Conservation (phyloP, 257 asterid genomes). For the Oldenlandia corymbosa region DNA sequence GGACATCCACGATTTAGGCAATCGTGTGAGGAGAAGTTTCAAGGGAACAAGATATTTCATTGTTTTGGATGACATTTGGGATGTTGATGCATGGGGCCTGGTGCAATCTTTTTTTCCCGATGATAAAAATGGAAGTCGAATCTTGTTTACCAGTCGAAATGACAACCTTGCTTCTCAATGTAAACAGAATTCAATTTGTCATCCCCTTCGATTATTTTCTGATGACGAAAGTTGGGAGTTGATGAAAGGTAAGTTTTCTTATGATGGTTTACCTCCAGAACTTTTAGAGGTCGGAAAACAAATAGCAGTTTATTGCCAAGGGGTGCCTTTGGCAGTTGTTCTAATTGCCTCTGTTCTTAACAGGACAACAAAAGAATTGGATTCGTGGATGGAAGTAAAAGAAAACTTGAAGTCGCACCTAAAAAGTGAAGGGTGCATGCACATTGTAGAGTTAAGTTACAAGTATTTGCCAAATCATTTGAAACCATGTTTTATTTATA, state of each 20-base stretch:
- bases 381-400: not conserved
- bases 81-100: not conserved
- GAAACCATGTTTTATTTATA: conserved; percentile 3
- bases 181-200: not conserved
- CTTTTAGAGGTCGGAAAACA: not conserved
- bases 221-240: conserved; percentile 2
- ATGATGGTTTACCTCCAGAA: not conserved
- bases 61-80: conserved; percentile 9
- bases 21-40: not conserved
- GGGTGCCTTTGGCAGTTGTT: not conserved
- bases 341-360: not conserved
- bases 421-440: not conserved
- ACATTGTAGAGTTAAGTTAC: not conserved
- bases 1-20: not conserved
- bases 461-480: not conserved
- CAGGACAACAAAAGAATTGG: not conserved
- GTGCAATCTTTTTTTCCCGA: not conserved
- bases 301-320: not conserved
- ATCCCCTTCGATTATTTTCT: conserved; percentile 1
- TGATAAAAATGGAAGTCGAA: conserved; percentile 5
- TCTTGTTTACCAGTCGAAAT: not conserved
- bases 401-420: not conserved
- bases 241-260: not conserved
- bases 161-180: not conserved
- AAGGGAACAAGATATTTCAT: conserved; percentile 3